Evolutionary conservation across 148 eudicot species (phyloP).

Genomic region (Vaccinium myrtillus): DNA sequence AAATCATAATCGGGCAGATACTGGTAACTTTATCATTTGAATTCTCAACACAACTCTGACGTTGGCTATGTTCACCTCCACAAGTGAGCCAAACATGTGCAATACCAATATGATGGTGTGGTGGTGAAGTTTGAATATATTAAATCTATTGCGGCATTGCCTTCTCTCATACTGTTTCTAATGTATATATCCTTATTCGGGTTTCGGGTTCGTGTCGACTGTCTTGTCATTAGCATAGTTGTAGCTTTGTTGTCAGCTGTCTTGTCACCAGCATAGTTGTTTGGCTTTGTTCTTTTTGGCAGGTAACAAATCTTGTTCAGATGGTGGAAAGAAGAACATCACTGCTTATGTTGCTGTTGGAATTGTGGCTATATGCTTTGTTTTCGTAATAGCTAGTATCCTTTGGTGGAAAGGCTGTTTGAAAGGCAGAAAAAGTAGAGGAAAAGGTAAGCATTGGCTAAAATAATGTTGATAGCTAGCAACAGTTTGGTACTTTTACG

Average conservation of each 20-base stretch:
- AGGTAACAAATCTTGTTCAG: slow-evolving; percentile 36
- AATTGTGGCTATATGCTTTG: slow-evolving; percentile 22
- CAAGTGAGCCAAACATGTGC: background rate
- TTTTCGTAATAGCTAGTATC: slow-evolving; percentile 17
- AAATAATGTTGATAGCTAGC: background rate
- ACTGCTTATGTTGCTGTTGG: slow-evolving; percentile 26
- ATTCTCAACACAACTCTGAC: background rate
- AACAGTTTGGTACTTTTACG: background rate
- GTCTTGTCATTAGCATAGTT: slow-evolving; percentile 6
- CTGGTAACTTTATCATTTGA: background rate
- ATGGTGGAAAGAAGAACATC: slow-evolving; percentile 27
- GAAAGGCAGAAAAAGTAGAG: slow-evolving; percentile 20
- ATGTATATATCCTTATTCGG: background rate
- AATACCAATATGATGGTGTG: background rate
- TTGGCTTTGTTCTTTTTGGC: slow-evolving; percentile 1
- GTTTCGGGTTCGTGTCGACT: background rate
- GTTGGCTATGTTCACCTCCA: background rate
- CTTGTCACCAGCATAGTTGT: slow-evolving; percentile 8
- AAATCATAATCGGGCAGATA: background rate
- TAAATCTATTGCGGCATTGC: background rate
- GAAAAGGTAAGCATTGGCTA: slow-evolving; percentile 23
- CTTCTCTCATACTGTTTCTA: background rate
- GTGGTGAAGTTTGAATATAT: background rate
- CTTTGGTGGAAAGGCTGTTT: slow-evolving; percentile 40
- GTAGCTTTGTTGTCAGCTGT: background rate